phyloP scores from a whole-genome alignment of 2,329 filamentous ascomycete genomes.

The Scytalidium lignicola region DNA sequence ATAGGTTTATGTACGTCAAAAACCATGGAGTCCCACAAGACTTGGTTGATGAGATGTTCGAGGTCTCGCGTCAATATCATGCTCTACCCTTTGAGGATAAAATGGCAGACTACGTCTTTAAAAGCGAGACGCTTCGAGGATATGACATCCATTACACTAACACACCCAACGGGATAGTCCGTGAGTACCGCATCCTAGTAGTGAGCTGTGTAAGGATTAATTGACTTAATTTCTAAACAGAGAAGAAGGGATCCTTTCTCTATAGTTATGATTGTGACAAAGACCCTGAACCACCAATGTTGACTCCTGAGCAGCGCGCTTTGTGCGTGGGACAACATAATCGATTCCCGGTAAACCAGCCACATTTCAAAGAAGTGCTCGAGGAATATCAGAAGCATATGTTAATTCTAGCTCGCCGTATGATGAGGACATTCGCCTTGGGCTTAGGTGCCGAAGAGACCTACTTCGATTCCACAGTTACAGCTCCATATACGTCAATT shows the following conservation, averaged over 20 bases:
- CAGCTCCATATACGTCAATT: background rate
- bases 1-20: background rate
- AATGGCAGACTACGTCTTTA: slow-evolving; percentile 10
- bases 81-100: background rate
- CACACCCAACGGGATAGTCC: too few species aligned
- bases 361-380: background rate
- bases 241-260: slow-evolving; percentile 3
- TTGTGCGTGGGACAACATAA: background rate
- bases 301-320: background rate
- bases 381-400: background rate
- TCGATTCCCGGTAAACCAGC: background rate
- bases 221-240: background rate
- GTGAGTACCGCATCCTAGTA: too few species aligned
- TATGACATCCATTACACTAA: slow-evolving; percentile 8
- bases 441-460: slow-evolving; percentile 2
- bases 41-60: background rate
- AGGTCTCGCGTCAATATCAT: slow-evolving; percentile 1
- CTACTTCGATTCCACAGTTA: slow-evolving; percentile 4
- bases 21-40: background rate
- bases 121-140: slow-evolving; percentile 6
- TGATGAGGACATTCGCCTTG: slow-evolving; percentile 5
- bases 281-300: background rate
- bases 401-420: slow-evolving; percentile 25
- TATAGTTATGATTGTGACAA: background rate
- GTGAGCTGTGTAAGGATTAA: too few species aligned